Conservation (phyloP, 345 rosid species). For the Alliaria petiolata region DNA sequence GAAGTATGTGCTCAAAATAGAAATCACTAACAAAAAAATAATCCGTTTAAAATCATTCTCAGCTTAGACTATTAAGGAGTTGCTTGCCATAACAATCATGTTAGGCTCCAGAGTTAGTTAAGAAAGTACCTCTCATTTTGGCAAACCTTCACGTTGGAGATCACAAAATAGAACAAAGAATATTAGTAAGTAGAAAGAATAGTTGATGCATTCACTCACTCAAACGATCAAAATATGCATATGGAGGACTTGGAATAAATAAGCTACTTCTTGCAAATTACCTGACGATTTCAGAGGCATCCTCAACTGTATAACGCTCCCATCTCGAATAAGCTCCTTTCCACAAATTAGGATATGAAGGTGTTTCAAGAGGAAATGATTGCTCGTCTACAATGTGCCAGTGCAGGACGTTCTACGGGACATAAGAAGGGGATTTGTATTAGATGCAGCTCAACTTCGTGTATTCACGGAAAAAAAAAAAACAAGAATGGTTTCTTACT, state of each 20-base stretch:
- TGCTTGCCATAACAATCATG: background rate
- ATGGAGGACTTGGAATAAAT: background rate
- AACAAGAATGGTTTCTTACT: conserved; percentile 48
- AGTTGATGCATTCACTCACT: background rate
- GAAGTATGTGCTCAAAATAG: background rate
- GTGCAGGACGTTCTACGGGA: conserved; percentile 83
- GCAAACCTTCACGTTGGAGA: conserved; percentile 64
- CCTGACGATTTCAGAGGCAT: conserved; percentile 85
- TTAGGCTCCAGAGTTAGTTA: background rate
- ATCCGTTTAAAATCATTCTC: background rate
- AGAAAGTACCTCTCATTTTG: conserved; percentile 76
- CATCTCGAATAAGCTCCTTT: conserved; percentile 80
- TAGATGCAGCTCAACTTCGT: too few relatives aligned
- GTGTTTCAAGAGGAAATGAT: conserved; percentile 91
- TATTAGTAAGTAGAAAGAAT: conserved; percentile 29
- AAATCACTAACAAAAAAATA: background rate
- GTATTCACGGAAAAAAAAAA: background rate
- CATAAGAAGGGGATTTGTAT: conserved; percentile 20
- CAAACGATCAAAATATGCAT: background rate
- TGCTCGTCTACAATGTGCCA: conserved; percentile 95
- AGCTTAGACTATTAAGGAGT: background rate
- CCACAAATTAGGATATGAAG: conserved; percentile 84
- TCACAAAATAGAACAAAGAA: conserved; percentile 15
- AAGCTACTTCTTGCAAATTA: conserved; percentile 25
- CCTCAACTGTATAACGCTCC: conserved; percentile 93